phyloP scores from a whole-genome alignment of 2,329 filamentous ascomycete species.

The Calonectria multiphialidica region DNA sequence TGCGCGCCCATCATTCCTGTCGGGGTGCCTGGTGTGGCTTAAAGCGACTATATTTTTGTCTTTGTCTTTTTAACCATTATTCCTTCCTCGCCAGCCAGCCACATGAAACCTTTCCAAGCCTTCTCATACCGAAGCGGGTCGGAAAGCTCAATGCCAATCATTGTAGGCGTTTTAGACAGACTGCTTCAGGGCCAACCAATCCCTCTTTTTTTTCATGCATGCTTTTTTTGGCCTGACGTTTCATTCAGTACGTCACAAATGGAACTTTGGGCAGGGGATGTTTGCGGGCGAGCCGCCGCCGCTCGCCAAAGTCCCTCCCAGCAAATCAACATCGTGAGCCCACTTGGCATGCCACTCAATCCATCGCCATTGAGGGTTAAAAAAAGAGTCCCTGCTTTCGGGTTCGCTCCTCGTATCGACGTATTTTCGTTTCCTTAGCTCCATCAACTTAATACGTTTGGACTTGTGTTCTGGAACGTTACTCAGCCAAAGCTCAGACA shows the following conservation, averaged over 20 bases:
- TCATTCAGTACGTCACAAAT: not conserved
- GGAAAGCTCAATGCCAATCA: no score
- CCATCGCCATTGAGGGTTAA: not conserved
- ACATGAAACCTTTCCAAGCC: no score
- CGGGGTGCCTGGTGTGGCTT: not conserved
- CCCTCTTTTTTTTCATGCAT: no score
- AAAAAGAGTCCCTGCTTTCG: not conserved
- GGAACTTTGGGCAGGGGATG: not conserved
- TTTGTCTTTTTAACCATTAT: no score
- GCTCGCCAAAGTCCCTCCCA: not conserved
- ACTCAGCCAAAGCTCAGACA: not conserved
- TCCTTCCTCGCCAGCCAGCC: no score
- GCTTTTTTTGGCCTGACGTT: not conserved
- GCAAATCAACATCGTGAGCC: not conserved
- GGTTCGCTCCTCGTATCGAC: not conserved
- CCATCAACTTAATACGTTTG: not conserved
- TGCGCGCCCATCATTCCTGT: not conserved
- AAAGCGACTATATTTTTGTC: not conserved
- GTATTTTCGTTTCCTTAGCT: not conserved
- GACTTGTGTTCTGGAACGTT: not conserved
- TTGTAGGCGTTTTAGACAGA: no score
- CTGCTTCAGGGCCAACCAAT: no score
- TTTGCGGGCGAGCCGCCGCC: not conserved
- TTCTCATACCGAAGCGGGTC: no score
- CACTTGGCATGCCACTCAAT: not conserved